A percentile compares a stretch with the other conserved stretches of the same genome.
These are phyloP conservation scores for Erythrobasidium hasegawianum DNA, from an alignment of 1,284 basidiomycete genomes.

Conservation along the genomic window DNA sequence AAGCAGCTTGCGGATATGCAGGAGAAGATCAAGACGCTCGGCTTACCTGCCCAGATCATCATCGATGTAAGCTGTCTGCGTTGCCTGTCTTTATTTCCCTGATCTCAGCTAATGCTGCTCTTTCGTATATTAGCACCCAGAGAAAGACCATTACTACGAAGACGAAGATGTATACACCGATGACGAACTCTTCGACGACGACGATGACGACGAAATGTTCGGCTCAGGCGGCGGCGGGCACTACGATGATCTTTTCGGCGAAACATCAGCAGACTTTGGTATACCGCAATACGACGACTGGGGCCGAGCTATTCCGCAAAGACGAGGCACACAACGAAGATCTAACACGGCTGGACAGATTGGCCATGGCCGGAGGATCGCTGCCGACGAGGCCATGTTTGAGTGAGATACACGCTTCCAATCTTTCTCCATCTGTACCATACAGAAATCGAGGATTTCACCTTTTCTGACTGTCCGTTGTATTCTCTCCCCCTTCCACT, in stretches of 20 bases:
- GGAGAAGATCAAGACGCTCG: slow-evolving; percentile 5
- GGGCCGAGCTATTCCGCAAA: neutral
- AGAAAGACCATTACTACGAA: neutral
- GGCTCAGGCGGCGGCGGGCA: neutral
- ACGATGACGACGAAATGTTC: slow-evolving; percentile 3
- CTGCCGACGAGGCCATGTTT: neutral
- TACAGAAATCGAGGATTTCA: neutral
- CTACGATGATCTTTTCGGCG: neutral
- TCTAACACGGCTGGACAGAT: neutral
- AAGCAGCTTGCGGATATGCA: slow-evolving; percentile 27
- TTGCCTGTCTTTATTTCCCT: too few relatives aligned
- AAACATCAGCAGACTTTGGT: too few relatives aligned
- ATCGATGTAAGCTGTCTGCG: slow-evolving; percentile 8
- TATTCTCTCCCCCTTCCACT: too few relatives aligned
- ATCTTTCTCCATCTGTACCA: too few relatives aligned
- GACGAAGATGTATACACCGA: neutral
- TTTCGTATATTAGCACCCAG: neutral
- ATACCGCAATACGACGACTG: neutral
- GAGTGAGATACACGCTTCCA: neutral
- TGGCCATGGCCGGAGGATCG: too few relatives aligned
- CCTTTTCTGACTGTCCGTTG: too few relatives aligned
- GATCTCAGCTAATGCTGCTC: too few relatives aligned
- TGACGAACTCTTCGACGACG: neutral
- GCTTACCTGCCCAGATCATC: slow-evolving; percentile 2
- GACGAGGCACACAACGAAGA: neutral